Conservation (phyloP, 768 basidiomycete species). For the Saitozyma sp. region DNA sequence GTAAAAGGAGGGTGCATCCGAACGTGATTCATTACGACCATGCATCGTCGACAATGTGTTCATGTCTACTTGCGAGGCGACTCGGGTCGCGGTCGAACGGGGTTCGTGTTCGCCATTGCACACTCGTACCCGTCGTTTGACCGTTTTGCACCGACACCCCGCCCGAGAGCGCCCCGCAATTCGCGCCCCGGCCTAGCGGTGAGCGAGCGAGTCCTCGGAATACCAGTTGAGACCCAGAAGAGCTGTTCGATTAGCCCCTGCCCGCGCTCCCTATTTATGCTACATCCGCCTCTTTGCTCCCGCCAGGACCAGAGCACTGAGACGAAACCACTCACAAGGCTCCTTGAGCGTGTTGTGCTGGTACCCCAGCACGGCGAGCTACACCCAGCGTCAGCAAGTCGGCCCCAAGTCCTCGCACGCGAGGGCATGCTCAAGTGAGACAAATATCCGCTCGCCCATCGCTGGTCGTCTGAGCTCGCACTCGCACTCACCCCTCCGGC, state of each 20-base stretch:
- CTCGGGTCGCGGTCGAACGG: too few species aligned
- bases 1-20: too few species aligned
- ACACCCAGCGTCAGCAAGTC: slow-evolving; percentile 6
- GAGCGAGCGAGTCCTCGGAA: slow-evolving; percentile 40
- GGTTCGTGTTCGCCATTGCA: too few species aligned
- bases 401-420: not conserved
- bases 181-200: slow-evolving; percentile 7
- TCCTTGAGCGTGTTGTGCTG: slow-evolving; percentile 77
- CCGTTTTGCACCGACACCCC: too few species aligned
- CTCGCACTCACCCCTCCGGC: slow-evolving; percentile 67
- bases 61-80: too few species aligned
- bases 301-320: not conserved
- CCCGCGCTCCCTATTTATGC: not conserved
- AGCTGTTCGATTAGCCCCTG: slow-evolving; percentile 16
- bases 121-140: too few species aligned
- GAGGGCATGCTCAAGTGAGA: not conserved
- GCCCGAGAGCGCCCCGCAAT: too few species aligned
- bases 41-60: too few species aligned
- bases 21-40: too few species aligned
- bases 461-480: too few species aligned
- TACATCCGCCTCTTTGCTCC: not conserved
- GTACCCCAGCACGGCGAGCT: slow-evolving; percentile 80
- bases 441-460: not conserved
- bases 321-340: slow-evolving; percentile 55
- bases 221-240: slow-evolving; percentile 52